Percentiles rank a stretch among this genome's conserved stretches.
Evolutionary conservation across 139 green algal species (phyloP).

Genomic region (Micromonas pusilla): DNA sequence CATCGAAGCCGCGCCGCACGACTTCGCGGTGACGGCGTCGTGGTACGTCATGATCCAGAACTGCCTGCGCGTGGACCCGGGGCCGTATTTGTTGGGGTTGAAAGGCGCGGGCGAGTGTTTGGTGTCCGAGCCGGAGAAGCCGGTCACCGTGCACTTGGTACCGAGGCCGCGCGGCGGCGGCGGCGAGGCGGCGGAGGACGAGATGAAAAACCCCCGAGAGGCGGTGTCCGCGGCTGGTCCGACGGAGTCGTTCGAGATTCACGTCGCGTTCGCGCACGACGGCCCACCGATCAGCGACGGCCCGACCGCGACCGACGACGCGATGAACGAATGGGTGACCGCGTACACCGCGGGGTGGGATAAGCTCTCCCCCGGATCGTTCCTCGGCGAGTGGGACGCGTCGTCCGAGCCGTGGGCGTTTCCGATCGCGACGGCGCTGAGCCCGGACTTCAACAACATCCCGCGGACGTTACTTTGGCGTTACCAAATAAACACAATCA

Average conservation of each 20-base stretch:
- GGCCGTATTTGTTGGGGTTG: constrained; percentile 3
- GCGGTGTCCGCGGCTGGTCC: neutral
- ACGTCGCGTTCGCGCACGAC: constrained; percentile 27
- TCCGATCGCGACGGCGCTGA: neutral
- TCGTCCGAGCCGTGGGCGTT: neutral
- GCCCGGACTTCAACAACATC: constrained; percentile 29
- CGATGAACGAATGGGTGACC: constrained; percentile 12
- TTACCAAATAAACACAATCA: constrained; percentile 9
- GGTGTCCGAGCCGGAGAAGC: neutral
- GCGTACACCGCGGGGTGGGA: constrained; percentile 26
- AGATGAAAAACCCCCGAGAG: neutral
- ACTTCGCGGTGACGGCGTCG: constrained; percentile 22
- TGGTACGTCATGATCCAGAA: constrained; percentile 27
- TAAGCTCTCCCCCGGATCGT: neutral
- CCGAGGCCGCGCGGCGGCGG: neutral
- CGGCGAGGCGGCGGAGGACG: neutral
- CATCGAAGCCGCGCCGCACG: constrained; percentile 23
- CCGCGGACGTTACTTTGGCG: constrained; percentile 12
- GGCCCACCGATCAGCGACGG: neutral
- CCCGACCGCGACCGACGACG: neutral
- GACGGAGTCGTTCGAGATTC: constrained; percentile 21
- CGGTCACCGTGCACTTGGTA: constrained; percentile 25
- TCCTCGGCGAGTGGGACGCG: constrained; percentile 24
- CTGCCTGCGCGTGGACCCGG: neutral
- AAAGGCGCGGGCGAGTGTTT: constrained; percentile 21